Base-by-base conservation (phyloP, 345 rosid genomes). In the Syzygium oleosum region DNA sequence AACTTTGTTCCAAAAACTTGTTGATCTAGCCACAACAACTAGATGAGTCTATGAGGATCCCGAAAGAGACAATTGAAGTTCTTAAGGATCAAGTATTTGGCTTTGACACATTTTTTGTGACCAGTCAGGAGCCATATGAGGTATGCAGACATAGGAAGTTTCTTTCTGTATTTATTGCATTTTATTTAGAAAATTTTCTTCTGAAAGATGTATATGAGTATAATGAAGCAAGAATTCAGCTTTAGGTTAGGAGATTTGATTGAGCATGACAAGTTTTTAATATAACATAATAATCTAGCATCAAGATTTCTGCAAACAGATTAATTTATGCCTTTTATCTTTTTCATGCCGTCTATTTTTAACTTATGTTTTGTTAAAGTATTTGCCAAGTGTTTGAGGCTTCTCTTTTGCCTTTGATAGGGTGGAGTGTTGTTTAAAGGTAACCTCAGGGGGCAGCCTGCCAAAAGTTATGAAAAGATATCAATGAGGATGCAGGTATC, bases 111-210 rank as follows among this genome's bases (percentile, higher is more conserved):
- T 96, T 95, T 90, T 97, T 96, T 78, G 99, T 97, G 86, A 97
- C 99, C 77, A 96, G 96, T 92, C 96, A 97, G 90, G 99, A 96
- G 91, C 99, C 99, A 52, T 97, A 96, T 91, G 98, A 96, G 98
- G 99, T 97, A 91, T 55, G 85, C 59, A 43, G 13, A 34, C 54
- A 78, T 54, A 85, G 58, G 31, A 38, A 51, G 77, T 65, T 87
- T 78, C 68, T 63, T 23, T 84, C 54, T 80, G 52, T 88, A n/a
- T 43, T 84, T 85, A 22, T 86, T 87, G 34, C 51, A 19, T 17
- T 29, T 15, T 86, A 49, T 58, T 34, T 27, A 52, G 61, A 88
- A 34, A 51, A 16, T 25, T 21, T 25, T 27, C 77, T 85, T 25
- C 68, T 52, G 55, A 29, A 19, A 19, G 86, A 52, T 16, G 38